These are phyloP conservation scores for Sideroxylon spinosum DNA, from an alignment of 179 eudicot species.

Conservation along the genomic window DNA sequence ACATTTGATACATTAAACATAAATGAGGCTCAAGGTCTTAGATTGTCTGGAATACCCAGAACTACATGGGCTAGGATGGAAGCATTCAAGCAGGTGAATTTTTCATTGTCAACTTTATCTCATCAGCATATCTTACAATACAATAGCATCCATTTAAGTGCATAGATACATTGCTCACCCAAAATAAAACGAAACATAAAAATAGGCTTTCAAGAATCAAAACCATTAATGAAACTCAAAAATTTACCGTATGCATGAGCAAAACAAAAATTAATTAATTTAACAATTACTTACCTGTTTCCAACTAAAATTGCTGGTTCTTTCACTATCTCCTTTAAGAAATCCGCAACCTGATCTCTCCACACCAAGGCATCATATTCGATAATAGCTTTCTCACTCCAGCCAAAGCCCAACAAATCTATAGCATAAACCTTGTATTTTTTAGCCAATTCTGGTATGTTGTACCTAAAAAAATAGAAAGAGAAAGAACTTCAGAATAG, in stretches of 20 bases:
- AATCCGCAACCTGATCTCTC: conserved; percentile 89
- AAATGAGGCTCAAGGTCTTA: neutral
- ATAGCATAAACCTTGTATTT: conserved; percentile 85
- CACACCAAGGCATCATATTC: conserved; percentile 91
- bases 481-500: conserved; percentile 15
- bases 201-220: neutral
- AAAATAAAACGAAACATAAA: neutral
- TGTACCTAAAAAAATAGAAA: conserved; percentile 50
- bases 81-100: no score
- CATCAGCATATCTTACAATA: neutral
- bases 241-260: neutral
- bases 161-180: neutral
- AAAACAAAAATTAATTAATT: neutral
- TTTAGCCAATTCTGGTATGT: conserved; percentile 93
- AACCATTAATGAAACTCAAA: neutral
- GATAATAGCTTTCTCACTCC: conserved; percentile 95
- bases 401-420: conserved; percentile 93
- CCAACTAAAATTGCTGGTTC: conserved; percentile 87
- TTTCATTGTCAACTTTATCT: neutral
- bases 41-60: neutral
- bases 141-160: neutral
- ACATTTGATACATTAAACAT: neutral
- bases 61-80: neutral
- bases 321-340: conserved; percentile 78
- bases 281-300: conserved; percentile 51